Percentiles rank a stretch among this genome's conserved stretches.
These are phyloP conservation scores for Epichloe scottii DNA, from an alignment of 2,329 filamentous ascomycete species.

Conservation along the genomic window DNA sequence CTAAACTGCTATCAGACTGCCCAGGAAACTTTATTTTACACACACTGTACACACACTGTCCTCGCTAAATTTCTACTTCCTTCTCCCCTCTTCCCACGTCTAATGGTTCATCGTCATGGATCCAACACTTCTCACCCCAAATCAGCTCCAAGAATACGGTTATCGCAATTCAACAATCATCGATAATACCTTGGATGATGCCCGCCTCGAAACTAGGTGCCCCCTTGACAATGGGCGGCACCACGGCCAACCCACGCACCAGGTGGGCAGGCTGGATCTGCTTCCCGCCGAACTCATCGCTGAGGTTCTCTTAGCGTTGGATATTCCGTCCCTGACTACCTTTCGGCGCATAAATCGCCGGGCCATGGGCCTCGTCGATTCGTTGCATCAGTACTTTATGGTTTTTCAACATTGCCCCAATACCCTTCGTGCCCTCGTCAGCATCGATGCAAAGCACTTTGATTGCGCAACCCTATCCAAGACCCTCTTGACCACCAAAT, in stretches of 20 bases:
- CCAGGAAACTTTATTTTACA: no score
- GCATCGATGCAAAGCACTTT: slow-evolving; percentile 19
- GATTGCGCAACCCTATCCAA: slow-evolving; percentile 20
- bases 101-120: no score
- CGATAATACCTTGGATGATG: slow-evolving; percentile 9
- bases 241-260: slow-evolving; percentile 2
- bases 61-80: no score
- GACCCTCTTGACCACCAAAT: slow-evolving; percentile 19
- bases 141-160: background rate
- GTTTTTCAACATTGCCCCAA: slow-evolving; percentile 19
- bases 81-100: no score
- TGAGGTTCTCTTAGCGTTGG: slow-evolving; percentile 16
- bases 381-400: slow-evolving; percentile 20
- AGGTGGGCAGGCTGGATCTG: slow-evolving; percentile 15
- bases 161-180: background rate
- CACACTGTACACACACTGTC: no score
- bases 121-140: background rate
- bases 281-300: slow-evolving; percentile 20
- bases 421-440: slow-evolving; percentile 20
- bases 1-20: no score
- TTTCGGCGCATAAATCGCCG: slow-evolving; percentile 24
- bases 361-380: slow-evolving; percentile 24
- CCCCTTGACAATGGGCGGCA: slow-evolving; percentile 16
- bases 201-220: slow-evolving; percentile 9
- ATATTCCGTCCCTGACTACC: slow-evolving; percentile 21